phyloP scores from a whole-genome alignment of 192 early-diverging fungal species.

The Mortierella claussenii region DNA sequence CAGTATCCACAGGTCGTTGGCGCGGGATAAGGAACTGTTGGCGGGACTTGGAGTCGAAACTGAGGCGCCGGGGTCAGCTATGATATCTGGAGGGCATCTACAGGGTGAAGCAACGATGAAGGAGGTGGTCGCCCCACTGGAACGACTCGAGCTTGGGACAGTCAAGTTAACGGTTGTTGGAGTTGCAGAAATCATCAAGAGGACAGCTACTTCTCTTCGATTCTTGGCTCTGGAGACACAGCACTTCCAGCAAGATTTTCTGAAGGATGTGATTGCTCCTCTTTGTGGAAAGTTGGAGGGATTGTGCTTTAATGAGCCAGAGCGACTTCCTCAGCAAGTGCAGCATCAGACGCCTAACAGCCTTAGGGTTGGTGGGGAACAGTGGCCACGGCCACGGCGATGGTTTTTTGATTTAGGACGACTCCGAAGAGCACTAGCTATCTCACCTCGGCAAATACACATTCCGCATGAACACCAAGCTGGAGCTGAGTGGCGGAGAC shows the following conservation, averaged over 20 bases:
- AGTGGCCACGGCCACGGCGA: neutral
- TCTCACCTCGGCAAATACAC: neutral
- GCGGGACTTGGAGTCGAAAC: conserved; percentile 27
- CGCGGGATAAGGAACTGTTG: conserved; percentile 31
- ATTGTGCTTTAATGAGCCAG: conserved; percentile 19
- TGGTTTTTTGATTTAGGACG: conserved; percentile 24
- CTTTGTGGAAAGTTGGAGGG: conserved; percentile 24
- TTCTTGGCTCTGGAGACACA: conserved; percentile 32
- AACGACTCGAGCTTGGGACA: conserved; percentile 30
- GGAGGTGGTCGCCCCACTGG: conserved; percentile 30
- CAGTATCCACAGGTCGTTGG: conserved; percentile 26
- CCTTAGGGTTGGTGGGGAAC: neutral
- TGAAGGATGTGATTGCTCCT: conserved; percentile 17
- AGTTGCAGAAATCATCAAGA: conserved; percentile 25
- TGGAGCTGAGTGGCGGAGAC: too few species aligned
- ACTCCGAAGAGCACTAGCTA: neutral
- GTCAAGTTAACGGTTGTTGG: conserved; percentile 25
- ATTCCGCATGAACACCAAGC: too few species aligned
- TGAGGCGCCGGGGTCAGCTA: neutral
- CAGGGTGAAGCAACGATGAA: neutral
- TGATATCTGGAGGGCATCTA: neutral
- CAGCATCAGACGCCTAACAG: neutral
- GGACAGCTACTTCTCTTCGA: conserved; percentile 4
- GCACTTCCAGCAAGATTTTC: conserved; percentile 34
- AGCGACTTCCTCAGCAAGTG: conserved; percentile 15